Evolutionary conservation across 208 protist genomes (phyloP), one percentile per base, ranked within the genome.

Genomic region (Trypanosomatidae sp.): DNA sequence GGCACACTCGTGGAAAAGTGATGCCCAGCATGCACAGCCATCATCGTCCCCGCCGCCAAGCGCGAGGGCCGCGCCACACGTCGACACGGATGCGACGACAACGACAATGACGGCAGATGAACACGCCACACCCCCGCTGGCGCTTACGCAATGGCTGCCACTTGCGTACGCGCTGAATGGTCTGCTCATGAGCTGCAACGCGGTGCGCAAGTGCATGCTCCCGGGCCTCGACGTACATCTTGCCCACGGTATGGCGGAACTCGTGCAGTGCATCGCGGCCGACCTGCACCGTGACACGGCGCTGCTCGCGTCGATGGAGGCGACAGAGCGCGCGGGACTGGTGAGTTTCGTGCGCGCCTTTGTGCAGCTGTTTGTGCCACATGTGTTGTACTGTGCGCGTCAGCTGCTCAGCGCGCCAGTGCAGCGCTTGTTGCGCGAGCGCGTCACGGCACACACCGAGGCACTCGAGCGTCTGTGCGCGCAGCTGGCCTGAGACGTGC

Each of bases 141-240:
- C 49, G 39, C 71, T 92, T 33, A 33, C 69, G 32, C 60, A 79
- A 43, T 86, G 66, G 66, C 61, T 83, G 18, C 83, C 83, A 22
- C 65, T 92, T 20, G 74, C 83, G 10, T 88, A 88, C 53, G 78
- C 76, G 5, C 43, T 92, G 16, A 92, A 92, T 50, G 83, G 83
- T 23, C 30, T 74, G 11, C 60, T 88, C 15, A 52, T 66, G 20
- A 68, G 75, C 39, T 79, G 84, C 51, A 92, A 92, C 53, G 42
- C 61, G 18, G 67, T 88, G 18, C 74, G 75, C 33, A 81, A 80
- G 55, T 82, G 74, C 43, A 32, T 85, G 8, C 28, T 87, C 20
- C 59, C 70, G 0, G 78, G 76, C 6, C 46, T 85, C 27, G 64
- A 72, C 55, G 22, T 59, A 3, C 52, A 53, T 32, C 82, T 71